Conservation (phyloP, 148 eudicot genomes). For the Fagopyrum homotropicum region DNA sequence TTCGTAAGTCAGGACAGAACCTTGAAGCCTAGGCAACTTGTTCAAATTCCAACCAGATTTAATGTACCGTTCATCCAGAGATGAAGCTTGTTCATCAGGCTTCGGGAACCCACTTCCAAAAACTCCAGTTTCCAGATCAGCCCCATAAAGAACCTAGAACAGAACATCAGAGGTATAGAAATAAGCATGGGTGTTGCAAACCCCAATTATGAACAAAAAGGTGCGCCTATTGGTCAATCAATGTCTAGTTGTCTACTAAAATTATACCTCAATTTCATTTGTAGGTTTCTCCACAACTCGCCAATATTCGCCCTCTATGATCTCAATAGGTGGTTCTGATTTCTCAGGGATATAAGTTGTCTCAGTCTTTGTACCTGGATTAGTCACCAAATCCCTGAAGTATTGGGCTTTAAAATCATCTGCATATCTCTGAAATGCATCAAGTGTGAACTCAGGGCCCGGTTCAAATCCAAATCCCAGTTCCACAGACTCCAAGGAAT, state of each 20-base stretch:
- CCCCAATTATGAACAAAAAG: background rate
- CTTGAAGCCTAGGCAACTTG: slow-evolving; percentile 92
- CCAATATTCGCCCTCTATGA: slow-evolving; percentile 98
- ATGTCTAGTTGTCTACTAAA: background rate
- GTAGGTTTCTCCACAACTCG: slow-evolving; percentile 90
- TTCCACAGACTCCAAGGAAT: slow-evolving; percentile 22
- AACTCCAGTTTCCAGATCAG: slow-evolving; percentile 91
- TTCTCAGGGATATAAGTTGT: slow-evolving; percentile 23
- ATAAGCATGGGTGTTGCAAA: slow-evolving; percentile 2
- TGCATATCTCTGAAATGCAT: slow-evolving; percentile 77
- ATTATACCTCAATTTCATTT: slow-evolving; percentile 84
- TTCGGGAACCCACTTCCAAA: slow-evolving; percentile 99
- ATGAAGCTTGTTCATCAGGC: slow-evolving; percentile 30
- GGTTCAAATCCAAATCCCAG: slow-evolving; percentile 85
- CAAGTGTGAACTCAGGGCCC: slow-evolving; percentile 89
- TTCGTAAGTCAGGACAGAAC: slow-evolving; percentile 88
- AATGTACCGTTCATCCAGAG: slow-evolving; percentile 52
- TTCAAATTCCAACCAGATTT: slow-evolving; percentile 96
- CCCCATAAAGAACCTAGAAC: slow-evolving; percentile 90
- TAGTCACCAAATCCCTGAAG: slow-evolving; percentile 39
- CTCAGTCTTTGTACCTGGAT: slow-evolving; percentile 25
- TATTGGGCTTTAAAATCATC: slow-evolving; percentile 78
- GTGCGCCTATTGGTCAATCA: background rate
- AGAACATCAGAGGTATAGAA: slow-evolving; percentile 6
- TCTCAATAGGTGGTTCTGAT: slow-evolving; percentile 63